A percentile compares a stretch with the other conserved stretches of the same genome.
Conservation (phyloP, 2,329 filamentous ascomycete genomes). For the Fusarium keratoplasticum region DNA sequence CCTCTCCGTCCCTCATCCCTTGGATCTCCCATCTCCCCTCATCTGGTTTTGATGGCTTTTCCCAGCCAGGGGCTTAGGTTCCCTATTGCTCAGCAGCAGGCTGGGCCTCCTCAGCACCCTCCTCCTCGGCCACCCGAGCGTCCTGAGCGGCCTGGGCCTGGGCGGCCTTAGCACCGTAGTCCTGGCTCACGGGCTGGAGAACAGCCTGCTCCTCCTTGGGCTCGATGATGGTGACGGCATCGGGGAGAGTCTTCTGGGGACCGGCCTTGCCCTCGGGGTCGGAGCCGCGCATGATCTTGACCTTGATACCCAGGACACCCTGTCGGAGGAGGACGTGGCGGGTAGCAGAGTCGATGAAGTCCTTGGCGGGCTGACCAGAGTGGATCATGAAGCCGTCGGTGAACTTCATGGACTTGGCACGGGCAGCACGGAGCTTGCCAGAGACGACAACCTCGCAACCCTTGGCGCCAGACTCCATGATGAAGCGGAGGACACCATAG, state of each 20-base stretch:
- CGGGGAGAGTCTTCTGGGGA: slow-evolving; percentile 95
- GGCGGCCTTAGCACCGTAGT: slow-evolving; percentile 94
- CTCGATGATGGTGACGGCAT: slow-evolving; percentile 99
- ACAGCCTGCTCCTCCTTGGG: slow-evolving; percentile 99
- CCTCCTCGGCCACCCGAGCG: slow-evolving; percentile 69
- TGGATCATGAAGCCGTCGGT: slow-evolving; percentile 99
- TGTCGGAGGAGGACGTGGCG: slow-evolving; percentile 99
- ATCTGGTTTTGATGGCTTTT: slow-evolving; percentile 39
- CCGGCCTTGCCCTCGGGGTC: slow-evolving; percentile 99
- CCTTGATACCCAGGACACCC: slow-evolving; percentile 99
- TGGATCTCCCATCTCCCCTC: slow-evolving; percentile 41
- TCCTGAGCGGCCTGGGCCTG: slow-evolving; percentile 73
- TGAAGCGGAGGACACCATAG: slow-evolving; percentile 99
- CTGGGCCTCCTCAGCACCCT: slow-evolving; percentile 66
- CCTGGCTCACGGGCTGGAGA: slow-evolving; percentile 94
- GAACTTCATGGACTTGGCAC: slow-evolving; percentile 99
- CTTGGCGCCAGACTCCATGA: slow-evolving; percentile 99
- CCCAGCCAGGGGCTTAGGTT: slow-evolving; percentile 37
- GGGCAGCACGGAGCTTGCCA: slow-evolving; percentile 97
- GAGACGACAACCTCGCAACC: slow-evolving; percentile 99
- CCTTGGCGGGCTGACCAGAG: slow-evolving; percentile 99
- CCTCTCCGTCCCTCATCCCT: slow-evolving; percentile 50
- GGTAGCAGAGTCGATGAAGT: slow-evolving; percentile 99
- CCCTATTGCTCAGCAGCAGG: slow-evolving; percentile 56
- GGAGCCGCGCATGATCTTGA: slow-evolving; percentile 99